Evolutionary conservation across 441 rosid species (phyloP).

Genomic region (Isatis lusitanica): DNA sequence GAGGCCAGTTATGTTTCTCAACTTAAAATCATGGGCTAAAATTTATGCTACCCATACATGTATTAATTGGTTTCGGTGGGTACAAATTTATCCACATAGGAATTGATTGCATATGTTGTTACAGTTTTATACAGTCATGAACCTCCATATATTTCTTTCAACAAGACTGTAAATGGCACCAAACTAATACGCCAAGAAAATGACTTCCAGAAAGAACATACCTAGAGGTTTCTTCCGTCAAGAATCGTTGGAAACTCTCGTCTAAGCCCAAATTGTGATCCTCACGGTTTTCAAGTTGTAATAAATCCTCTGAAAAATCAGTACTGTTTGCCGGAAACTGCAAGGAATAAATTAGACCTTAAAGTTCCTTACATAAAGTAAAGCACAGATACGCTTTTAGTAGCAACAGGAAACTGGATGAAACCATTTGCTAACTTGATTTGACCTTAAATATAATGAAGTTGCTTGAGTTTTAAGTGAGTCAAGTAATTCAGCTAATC

Average conservation of each 20-base stretch:
- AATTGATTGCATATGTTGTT: constrained; percentile 13
- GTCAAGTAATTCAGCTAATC: constrained; percentile 7
- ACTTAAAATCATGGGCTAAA: constrained; percentile 15
- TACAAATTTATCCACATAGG: constrained; percentile 1
- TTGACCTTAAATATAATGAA: constrained; percentile 15
- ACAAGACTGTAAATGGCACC: constrained; percentile 8
- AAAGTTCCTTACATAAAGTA: constrained; percentile 1
- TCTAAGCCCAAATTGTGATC: constrained; percentile 54
- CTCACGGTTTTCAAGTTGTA: constrained; percentile 67
- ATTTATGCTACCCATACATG: constrained; percentile 14
- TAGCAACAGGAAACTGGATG: constrained; percentile 8
- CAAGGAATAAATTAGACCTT: constrained; percentile 38
- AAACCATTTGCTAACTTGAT: neutral
- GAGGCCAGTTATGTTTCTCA: constrained; percentile 9
- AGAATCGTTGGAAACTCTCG: constrained; percentile 67
- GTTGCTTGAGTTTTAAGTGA: constrained; percentile 9
- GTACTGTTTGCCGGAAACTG: constrained; percentile 85
- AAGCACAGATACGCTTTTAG: constrained; percentile 1
- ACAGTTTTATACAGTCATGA: neutral
- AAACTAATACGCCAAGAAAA: constrained; percentile 13
- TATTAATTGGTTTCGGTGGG: constrained; percentile 17
- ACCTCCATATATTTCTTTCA: neutral
- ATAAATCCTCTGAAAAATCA: constrained; percentile 56
- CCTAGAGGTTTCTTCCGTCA: constrained; percentile 65
- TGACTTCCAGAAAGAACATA: constrained; percentile 36